Base-by-base conservation (phyloP, 2,329 filamentous ascomycete species). In the Verticillium zaregamsianum region DNA sequence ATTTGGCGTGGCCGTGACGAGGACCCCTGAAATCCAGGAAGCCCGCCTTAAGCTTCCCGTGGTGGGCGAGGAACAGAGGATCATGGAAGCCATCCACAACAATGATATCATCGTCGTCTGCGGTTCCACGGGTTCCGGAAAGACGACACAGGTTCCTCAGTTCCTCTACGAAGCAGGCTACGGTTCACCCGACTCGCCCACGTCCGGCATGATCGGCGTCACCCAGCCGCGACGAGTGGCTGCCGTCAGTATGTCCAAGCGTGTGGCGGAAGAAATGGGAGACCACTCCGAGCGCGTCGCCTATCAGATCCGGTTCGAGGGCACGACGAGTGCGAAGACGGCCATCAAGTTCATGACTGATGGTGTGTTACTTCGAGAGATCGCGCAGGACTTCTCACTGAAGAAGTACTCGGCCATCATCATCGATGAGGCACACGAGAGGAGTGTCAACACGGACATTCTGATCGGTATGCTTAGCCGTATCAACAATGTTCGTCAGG, bases 331-430 rank as follows among this genome's bases (percentile, higher is more conserved):
- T 57, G 81, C 87, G 32, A 89, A 92, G 59, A 99, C 95, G 0
- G 90, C 92, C 6, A 86, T 99, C 73, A 99, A 99, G 74, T 99
- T 98, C 77, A 97, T 99, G 93, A 99, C 95, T 0, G 95, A 99
- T 74, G 95, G 95, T 83, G 93, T 99, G 32, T 80, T 99, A 63
- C 83, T 99, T 11, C 89, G 95, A 61, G 95, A 99, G 75, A 90
- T 97, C 60, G 89, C 91, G 0, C 89, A 95, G 66, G 95, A 99
- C 72, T 92, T 98, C 70, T 84, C 92, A 0, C 78, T 99, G 55
- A 86, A 84, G 58, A 96, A 96, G 68, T 99, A 99, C 74, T 97
- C 94, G 0, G 91, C 90, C 15, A 91, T 99, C 59, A 86, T 99
- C 57, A 94, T 99, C 64, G 95, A 99, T 70, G 95, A 99, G 76